Percentiles rank a stretch among this genome's conserved stretches.
phyloP scores from a whole-genome alignment of 768 basidiomycete species.

The Termitomyces sp. region DNA sequence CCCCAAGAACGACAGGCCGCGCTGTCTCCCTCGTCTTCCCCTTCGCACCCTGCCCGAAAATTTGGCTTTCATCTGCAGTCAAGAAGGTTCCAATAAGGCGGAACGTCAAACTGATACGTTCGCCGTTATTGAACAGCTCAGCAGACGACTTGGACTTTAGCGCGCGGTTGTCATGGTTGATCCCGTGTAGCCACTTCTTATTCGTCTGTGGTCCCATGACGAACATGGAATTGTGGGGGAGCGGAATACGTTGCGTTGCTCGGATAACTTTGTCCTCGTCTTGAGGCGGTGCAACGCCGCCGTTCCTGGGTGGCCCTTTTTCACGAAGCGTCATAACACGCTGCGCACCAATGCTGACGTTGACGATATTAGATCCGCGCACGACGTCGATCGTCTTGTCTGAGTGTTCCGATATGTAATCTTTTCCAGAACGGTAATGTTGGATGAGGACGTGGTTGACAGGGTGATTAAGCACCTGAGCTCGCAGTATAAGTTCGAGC shows the following conservation, averaged over 20 bases:
- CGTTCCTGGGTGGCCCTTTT: conserved; percentile 37
- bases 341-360: conserved; percentile 76
- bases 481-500: too few species aligned
- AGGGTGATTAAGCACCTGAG: conserved; percentile 42
- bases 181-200: conserved; percentile 67
- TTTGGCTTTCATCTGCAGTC: conserved; percentile 37
- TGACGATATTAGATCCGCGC: conserved; percentile 68
- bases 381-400: conserved; percentile 85
- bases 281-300: conserved; percentile 3
- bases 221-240: conserved; percentile 82
- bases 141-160: conserved; percentile 41
- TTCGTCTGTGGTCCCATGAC: conserved; percentile 74
- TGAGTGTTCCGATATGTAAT: conserved; percentile 83
- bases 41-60: conserved; percentile 72
- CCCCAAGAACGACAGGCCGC: conserved; percentile 46
- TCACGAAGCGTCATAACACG: conserved; percentile 69
- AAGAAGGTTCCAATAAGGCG: conserved; percentile 75
- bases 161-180: conserved; percentile 71
- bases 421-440: conserved; percentile 70
- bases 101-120: conserved; percentile 77
- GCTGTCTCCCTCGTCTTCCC: conserved; percentile 54
- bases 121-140: conserved; percentile 48
- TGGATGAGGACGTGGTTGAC: conserved; percentile 85
- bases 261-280: conserved; percentile 8
- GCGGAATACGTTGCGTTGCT: conserved; percentile 54